phyloP scores from a whole-genome alignment of 805 yeast species.

The Lachancea kluyveri region DNA sequence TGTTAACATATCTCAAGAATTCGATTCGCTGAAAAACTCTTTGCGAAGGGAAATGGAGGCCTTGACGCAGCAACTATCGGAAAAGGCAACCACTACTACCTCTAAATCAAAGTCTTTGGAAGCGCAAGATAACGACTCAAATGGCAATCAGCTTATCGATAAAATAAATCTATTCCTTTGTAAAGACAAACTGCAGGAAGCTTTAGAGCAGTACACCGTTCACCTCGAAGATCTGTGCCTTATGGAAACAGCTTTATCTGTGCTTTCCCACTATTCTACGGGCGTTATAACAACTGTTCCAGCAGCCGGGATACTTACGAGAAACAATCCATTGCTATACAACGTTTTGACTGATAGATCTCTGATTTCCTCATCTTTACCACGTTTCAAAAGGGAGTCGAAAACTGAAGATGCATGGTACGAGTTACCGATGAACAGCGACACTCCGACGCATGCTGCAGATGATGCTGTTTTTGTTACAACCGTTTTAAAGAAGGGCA shows the following conservation, averaged over 20 bases:
- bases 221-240: constrained; percentile 65
- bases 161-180: constrained; percentile 13
- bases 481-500: constrained; percentile 74
- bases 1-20: constrained; percentile 80
- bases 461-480: constrained; percentile 39
- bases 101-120: no score
- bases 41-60: constrained; percentile 8
- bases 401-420: constrained; percentile 19
- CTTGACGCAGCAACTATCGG: constrained; percentile 11
- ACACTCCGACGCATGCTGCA: constrained; percentile 5
- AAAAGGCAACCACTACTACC: no score
- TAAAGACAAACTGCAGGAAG: constrained; percentile 12
- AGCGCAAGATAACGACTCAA: not conserved
- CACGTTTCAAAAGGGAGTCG: constrained; percentile 43
- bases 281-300: constrained; percentile 84
- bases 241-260: constrained; percentile 50
- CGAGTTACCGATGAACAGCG: constrained; percentile 10
- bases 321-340: constrained; percentile 78
- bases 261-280: constrained; percentile 51
- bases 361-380: constrained; percentile 82
- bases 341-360: constrained; percentile 91
- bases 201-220: constrained; percentile 27
- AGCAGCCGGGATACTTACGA: constrained; percentile 49
- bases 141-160: not conserved
- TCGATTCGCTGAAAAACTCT: constrained; percentile 8